A percentile compares a stretch with the other conserved stretches of the same genome.
Evolutionary conservation across 1,284 basidiomycete species (phyloP).

Genomic region (Entoloma clypeatum): DNA sequence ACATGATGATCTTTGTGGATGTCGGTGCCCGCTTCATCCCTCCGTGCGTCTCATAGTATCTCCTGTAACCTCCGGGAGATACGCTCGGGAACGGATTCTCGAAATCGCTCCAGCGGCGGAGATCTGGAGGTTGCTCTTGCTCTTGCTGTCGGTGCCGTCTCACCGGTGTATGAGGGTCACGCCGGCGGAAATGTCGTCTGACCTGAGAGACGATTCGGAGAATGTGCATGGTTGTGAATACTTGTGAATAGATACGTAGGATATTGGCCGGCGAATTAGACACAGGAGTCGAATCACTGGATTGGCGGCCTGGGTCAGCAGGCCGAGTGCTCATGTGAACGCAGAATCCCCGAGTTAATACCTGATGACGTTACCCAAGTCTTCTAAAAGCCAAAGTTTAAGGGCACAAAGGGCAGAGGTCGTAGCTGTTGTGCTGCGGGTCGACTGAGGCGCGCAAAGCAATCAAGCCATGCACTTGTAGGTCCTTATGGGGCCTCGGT

Average conservation of each 20-base stretch:
- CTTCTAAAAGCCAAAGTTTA: too few species aligned
- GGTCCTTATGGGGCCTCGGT: too few species aligned
- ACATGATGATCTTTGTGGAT: neutral
- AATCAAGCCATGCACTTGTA: too few species aligned
- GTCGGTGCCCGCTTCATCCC: conserved; percentile 15
- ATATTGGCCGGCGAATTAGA: neutral
- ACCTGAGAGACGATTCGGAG: conserved; percentile 16
- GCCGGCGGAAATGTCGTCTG: conserved; percentile 17
- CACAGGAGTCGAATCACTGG: too few species aligned
- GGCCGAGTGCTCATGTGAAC: too few species aligned
- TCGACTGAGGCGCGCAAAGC: too few species aligned
- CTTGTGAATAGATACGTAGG: neutral
- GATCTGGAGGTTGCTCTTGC: conserved; percentile 29
- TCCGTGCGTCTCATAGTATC: conserved; percentile 30
- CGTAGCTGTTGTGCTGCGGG: too few species aligned
- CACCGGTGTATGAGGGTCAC: conserved; percentile 9
- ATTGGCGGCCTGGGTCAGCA: conserved; percentile 14
- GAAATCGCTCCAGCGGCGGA: conserved; percentile 33
- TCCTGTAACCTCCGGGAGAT: conserved; percentile 34
- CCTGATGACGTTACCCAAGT: too few species aligned
- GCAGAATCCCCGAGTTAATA: too few species aligned
- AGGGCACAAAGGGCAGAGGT: too few species aligned
- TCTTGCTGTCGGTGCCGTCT: too few species aligned
- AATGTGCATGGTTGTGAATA: conserved; percentile 8
- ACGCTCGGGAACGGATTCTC: conserved; percentile 35